phyloP scores from a whole-genome alignment of 257 asterid genomes.

The Ballota nigra region DNA sequence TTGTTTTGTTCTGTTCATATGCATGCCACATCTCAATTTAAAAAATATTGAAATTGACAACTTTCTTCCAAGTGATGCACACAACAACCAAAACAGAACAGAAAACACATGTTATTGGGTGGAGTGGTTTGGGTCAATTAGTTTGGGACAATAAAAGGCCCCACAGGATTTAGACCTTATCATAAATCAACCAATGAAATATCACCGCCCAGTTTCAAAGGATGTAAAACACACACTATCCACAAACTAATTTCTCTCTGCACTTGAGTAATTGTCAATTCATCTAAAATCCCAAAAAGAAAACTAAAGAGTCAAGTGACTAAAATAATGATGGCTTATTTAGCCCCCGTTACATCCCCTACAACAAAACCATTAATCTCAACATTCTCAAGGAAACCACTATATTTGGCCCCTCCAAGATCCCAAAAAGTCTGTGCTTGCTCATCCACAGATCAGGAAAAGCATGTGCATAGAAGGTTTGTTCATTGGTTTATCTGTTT shows the following conservation, averaged over 20 bases:
- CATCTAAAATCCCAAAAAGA: conserved; percentile 17
- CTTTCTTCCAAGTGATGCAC: neutral
- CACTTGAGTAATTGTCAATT: conserved; percentile 32
- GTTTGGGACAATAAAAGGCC: conserved; percentile 14
- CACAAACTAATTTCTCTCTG: conserved; percentile 19
- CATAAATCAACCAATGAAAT: conserved; percentile 57
- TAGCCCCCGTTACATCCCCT: conserved; percentile 37
- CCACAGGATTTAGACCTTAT: conserved; percentile 57
- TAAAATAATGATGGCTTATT: conserved; percentile 41
- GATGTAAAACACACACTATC: conserved; percentile 39
- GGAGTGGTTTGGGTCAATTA: neutral
- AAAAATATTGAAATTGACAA: neutral
- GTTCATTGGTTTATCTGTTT: neutral
- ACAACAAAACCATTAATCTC: conserved; percentile 38
- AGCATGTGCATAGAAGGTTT: conserved; percentile 50
- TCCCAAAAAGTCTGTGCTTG: conserved; percentile 26
- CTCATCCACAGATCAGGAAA: conserved; percentile 12
- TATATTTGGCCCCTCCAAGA: conserved; percentile 18
- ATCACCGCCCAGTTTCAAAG: neutral
- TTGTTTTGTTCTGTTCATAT: neutral
- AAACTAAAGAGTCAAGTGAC: neutral
- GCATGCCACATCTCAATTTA: neutral
- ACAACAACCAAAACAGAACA: neutral
- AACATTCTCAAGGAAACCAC: conserved; percentile 28
- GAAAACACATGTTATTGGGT: neutral